Conservation (phyloP, 371 early-diverging fungal genomes). For the Lichtheimia ornata region DNA sequence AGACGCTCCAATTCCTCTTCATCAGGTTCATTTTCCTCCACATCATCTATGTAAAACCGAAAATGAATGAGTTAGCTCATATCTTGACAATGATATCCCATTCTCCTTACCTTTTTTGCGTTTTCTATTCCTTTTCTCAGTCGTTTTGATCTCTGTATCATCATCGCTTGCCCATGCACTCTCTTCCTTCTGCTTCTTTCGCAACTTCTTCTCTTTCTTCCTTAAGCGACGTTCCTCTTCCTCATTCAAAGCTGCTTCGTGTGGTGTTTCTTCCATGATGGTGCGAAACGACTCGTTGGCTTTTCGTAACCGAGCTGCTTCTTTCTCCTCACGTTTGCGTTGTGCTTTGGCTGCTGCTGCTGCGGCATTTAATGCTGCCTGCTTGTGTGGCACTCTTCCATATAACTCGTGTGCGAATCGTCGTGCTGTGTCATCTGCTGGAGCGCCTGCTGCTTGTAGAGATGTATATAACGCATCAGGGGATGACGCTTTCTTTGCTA, state of each 20-base stretch:
- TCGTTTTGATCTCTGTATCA: slow-evolving; percentile 48
- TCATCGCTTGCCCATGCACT: slow-evolving; percentile 64
- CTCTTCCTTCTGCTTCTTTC: slow-evolving; percentile 57
- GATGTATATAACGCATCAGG: slow-evolving; percentile 52
- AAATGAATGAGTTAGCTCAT: not conserved
- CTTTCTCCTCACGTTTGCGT: slow-evolving; percentile 56
- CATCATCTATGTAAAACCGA: slow-evolving; percentile 17
- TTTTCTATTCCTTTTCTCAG: slow-evolving; percentile 36
- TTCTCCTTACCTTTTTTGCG: slow-evolving; percentile 39
- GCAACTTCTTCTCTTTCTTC: slow-evolving; percentile 52
- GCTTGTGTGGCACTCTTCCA: slow-evolving; percentile 55
- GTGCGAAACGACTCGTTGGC: slow-evolving; percentile 62
- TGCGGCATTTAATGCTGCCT: slow-evolving; percentile 24
- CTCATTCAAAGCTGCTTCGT: slow-evolving; percentile 26
- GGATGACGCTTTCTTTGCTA: slow-evolving; percentile 64
- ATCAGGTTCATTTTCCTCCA: slow-evolving; percentile 41
- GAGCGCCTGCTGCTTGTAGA: slow-evolving; percentile 63
- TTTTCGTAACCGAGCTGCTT: slow-evolving; percentile 53
- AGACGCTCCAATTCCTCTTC: slow-evolving; percentile 61
- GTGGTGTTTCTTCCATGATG: slow-evolving; percentile 56
- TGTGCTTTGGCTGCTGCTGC: slow-evolving; percentile 36
- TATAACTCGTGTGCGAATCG: slow-evolving; percentile 70
- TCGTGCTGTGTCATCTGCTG: slow-evolving; percentile 48
- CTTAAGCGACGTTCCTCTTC: slow-evolving; percentile 27
- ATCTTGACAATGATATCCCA: not conserved